Base-by-base conservation (phyloP, 306 rosid species). In the Vigna unguiculata region DNA sequence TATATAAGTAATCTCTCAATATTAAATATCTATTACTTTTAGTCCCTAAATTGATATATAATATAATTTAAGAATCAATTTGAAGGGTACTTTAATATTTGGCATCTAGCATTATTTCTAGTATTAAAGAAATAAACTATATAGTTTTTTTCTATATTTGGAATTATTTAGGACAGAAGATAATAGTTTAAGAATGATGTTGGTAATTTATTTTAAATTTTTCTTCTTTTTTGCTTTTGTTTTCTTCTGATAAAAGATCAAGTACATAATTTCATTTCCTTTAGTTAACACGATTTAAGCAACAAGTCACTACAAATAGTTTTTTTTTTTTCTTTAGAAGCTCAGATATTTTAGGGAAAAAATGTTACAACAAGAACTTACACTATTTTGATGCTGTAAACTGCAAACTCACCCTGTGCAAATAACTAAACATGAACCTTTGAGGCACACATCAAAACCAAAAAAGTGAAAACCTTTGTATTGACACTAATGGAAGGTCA, bases 401-500 rank as follows among this genome's bases (percentile, higher is more conserved):
- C 64, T 78, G 3, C 1, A 48, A 51, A 36, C 61, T 70, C 77
- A 69, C 46, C 46, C 45, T 58, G 32, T 58, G 46, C 59, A 69
- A 59, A 9, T 65, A 74, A 64, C 70, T 64, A 19, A 61, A 17
- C 19, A 59, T 60, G 12, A 20, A 43, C 13, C 63, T 81, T 22
- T 1, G 4, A 71, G 60, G 55, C 68, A 68, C 0, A 24, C n/a
- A 70, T 20, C 71, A 71, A 49, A 21, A 63, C 38, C 58, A 61
- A 69, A 9, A 69, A 57, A 16, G 10, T 59, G 45, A 30, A 19
- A 57, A 65, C 69, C 81, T 51, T 52, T 71, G 24, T 24, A 65
- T 32, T 58, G 63, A 65, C 30, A 16, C 75, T 82, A 84, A 57
- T 22, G 88, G 46, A 82, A 84, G 68, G 82, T 73, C 74, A 68